Conservation (phyloP, 2,329 filamentous ascomycete genomes). For the Aspergillus transmontanensis region DNA sequence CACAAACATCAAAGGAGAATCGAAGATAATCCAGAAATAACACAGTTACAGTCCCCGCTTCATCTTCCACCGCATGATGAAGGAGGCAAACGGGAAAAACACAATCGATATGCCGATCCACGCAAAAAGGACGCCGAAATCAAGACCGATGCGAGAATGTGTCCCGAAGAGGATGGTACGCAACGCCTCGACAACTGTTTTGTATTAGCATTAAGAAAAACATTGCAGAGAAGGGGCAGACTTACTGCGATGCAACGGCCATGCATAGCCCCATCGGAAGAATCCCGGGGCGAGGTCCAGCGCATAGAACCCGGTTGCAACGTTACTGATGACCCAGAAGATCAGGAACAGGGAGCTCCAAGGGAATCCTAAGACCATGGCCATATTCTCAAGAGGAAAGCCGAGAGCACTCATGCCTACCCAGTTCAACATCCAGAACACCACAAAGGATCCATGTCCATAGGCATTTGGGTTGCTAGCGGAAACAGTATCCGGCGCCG, state of each 20-base stretch:
- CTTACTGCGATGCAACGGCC: constrained; percentile 62
- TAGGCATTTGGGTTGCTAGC: constrained; percentile 57
- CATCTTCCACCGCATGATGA: constrained; percentile 37
- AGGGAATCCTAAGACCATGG: constrained; percentile 63
- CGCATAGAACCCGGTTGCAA: constrained; percentile 61
- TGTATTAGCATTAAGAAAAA: background rate
- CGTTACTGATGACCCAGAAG: constrained; percentile 69
- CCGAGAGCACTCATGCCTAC: constrained; percentile 65
- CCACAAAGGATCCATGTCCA: constrained; percentile 59
- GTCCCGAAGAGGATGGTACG: constrained; percentile 64
- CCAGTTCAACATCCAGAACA: constrained; percentile 67
- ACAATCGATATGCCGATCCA: constrained; percentile 47
- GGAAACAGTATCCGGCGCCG: constrained; percentile 48
- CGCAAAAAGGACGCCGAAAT: constrained; percentile 63
- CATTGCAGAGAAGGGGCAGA: constrained; percentile 3
- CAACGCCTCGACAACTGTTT: constrained; percentile 58
- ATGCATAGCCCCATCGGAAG: constrained; percentile 65
- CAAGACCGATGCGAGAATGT: constrained; percentile 59
- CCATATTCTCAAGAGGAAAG: constrained; percentile 66
- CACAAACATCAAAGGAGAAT: background rate
- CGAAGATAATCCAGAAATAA: background rate
- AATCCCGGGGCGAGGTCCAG: constrained; percentile 62
- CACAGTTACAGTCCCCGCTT: constrained; percentile 23
- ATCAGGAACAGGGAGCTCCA: constrained; percentile 67
- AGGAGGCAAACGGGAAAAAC: constrained; percentile 31